Base-by-base conservation (phyloP, 495 filamentous ascomycete species). In the Penicillium manginii region DNA sequence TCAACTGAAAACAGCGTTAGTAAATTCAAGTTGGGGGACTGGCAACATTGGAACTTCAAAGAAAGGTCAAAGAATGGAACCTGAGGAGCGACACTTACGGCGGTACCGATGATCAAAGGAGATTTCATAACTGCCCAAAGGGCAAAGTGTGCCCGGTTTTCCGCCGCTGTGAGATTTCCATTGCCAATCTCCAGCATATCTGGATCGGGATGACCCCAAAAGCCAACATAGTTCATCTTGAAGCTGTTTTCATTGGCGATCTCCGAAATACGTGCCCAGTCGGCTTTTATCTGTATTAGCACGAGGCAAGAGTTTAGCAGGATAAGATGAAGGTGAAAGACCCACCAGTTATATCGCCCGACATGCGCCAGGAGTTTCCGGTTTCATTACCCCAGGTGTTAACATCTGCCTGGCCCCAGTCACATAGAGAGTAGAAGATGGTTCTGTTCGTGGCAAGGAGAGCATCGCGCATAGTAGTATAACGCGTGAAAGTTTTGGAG, bases 101-200 rank as follows among this genome's bases (percentile, higher is more conserved):
- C 68, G n/a, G 81, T 84, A 39, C 83, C 83, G 46, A 87, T 86
- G 11, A 87, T 71, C 21, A 86, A 61, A 2, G 84, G 84, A 3
- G 70, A 73, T 62, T 86, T 86, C 80, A 86, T 80, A 2, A 72
- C 71, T 0, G 82, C 83, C 84, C 84, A 87, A 0, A 87, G 62
- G 14, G 76, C 76, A 65, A 82, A 83, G 53, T 81, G 80, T 0
- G 80, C 76, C 23, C 77, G 67, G 3, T 76, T 78, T 62, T 83
- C 79, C 3, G 67, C 75, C 2, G 77, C 55, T 4, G 78, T 85
- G 45, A 89, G 70, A 4, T 76, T 72, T 6, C 80, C 83, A 60
- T 88, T 89, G 9, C 87, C 86, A 31, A 90, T 77, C 60, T 90
- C 88, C 0, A 90, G 78, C 87, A 89, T 89, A 63, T 91, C 88